phyloP scores from a whole-genome alignment of 495 filamentous ascomycete species.

The Aspergillus steynii region DNA sequence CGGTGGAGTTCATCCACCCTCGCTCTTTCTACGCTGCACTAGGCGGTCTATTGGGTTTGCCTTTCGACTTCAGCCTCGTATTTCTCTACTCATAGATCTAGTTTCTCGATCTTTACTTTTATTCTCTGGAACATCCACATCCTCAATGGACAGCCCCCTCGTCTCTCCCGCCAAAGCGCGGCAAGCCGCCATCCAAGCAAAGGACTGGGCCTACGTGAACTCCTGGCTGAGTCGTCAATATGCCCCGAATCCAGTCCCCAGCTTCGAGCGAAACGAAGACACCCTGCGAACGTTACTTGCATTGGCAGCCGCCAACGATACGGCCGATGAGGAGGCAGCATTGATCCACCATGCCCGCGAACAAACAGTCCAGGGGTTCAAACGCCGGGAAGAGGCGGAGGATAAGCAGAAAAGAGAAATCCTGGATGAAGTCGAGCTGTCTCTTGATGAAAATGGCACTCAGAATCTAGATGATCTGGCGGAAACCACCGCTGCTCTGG shows the following conservation, averaged over 20 bases:
- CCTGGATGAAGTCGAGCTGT: constrained; percentile 42
- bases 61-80: not conserved
- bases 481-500: constrained; percentile 33
- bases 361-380: constrained; percentile 38
- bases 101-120: not conserved
- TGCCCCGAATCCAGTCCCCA: constrained; percentile 56
- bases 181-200: constrained; percentile 56
- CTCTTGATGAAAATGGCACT: constrained; percentile 38
- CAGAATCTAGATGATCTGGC: constrained; percentile 43
- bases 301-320: constrained; percentile 74
- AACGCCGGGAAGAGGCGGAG: constrained; percentile 31
- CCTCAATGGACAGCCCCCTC: constrained; percentile 38
- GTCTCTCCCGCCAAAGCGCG: constrained; percentile 50
- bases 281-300: constrained; percentile 76
- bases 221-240: constrained; percentile 75
- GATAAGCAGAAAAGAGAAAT: constrained; percentile 38
- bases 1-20: not conserved
- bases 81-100: not conserved
- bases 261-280: constrained; percentile 82
- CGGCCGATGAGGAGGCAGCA: constrained; percentile 73
- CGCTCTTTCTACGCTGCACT: not conserved
- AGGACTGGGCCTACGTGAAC: constrained; percentile 88
- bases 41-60: not conserved
- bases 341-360: constrained; percentile 49
- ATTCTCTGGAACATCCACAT: not conserved